Evolutionary conservation across 1,139 yeast species (phyloP), one percentile per base, ranked within the genome.

Genomic region (Waltiozyma solani): DNA sequence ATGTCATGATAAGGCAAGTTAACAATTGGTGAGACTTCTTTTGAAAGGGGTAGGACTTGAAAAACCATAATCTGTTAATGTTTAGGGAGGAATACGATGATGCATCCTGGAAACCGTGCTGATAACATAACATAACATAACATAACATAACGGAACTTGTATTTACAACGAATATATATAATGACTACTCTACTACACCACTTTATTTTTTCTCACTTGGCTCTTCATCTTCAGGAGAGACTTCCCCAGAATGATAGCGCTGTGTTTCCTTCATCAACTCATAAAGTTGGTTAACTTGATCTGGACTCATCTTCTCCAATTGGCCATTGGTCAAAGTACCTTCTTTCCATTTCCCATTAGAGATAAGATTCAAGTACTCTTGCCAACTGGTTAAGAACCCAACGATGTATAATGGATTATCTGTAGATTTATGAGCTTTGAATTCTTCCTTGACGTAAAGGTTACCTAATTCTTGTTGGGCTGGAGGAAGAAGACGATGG

Each of bases 371-470:
- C 43, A 85, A 70, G 53, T 91, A 91, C 51, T 85, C 89, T 56
- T 91, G 98, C 98, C 98, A 91, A 47, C 86, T 81, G 1, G 95
- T 76, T 46, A 91, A 69, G 53, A 91, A 91, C 12, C 96, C 97
- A 10, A 93, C 89, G 27, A 91, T 86, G 55, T 89, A 95, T 30
- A 87, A 67, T 1, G 98, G 97, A 57, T 91, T 87, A 50, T 87
- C 96, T 13, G 80, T 71, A 37, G 66, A 62, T 46, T 76, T 74
- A 61, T 93, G 98, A n/a, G 91, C 81, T 49, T 77, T 76, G 65
- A 91, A 91, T 60, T 91, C 98, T 22, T 80, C 74, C 55, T 79
- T 84, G 40, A 91, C 96, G 59, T 91, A 91, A 49, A 76, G 72
- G 58, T 91, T 96, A 5, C 98, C 98, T 27, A 91, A 68, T 34